Percentiles rank a stretch among this genome's conserved stretches.
Evolutionary conservation across 345 rosid genomes (phyloP).

Genomic region (Aurinia saxatilis): DNA sequence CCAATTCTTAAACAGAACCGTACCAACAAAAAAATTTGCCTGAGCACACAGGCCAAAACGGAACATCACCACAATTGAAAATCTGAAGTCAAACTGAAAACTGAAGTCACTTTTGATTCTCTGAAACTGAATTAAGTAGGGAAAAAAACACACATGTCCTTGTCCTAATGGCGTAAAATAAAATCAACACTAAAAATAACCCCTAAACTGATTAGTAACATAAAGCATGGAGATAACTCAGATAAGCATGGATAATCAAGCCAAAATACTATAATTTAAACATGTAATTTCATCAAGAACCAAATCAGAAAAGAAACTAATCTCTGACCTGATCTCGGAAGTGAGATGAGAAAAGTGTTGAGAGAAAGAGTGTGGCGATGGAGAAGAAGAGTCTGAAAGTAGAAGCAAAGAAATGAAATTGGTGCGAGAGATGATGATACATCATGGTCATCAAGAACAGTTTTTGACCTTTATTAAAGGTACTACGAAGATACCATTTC

Average conservation of each 20-base stretch:
- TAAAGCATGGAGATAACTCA: background rate
- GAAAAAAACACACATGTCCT: too few species aligned
- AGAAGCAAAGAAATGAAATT: slow-evolving; percentile 13
- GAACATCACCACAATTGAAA: background rate
- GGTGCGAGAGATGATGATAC: slow-evolving; percentile 11
- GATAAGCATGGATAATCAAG: too few species aligned
- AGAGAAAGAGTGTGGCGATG: background rate
- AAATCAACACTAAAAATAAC: background rate
- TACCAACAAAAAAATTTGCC: too few species aligned
- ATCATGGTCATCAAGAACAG: background rate
- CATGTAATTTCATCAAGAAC: background rate
- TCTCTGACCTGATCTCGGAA: slow-evolving; percentile 12
- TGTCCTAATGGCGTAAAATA: too few species aligned
- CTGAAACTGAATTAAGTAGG: background rate
- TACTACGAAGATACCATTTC: background rate
- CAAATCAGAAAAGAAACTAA: background rate
- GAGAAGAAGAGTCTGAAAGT: slow-evolving; percentile 13
- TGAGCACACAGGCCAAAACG: too few species aligned
- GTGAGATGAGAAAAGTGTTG: background rate
- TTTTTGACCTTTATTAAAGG: slow-evolving; percentile 1
- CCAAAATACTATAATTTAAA: background rate
- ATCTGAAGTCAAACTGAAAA: background rate
- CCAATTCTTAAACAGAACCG: too few species aligned
- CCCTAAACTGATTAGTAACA: background rate
- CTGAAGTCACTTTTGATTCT: background rate